Evolutionary conservation across 176 grass and related monocot genomes (phyloP), one percentile per base, ranked within the genome.

Genomic region (Miscanthus lutarioriparius): DNA sequence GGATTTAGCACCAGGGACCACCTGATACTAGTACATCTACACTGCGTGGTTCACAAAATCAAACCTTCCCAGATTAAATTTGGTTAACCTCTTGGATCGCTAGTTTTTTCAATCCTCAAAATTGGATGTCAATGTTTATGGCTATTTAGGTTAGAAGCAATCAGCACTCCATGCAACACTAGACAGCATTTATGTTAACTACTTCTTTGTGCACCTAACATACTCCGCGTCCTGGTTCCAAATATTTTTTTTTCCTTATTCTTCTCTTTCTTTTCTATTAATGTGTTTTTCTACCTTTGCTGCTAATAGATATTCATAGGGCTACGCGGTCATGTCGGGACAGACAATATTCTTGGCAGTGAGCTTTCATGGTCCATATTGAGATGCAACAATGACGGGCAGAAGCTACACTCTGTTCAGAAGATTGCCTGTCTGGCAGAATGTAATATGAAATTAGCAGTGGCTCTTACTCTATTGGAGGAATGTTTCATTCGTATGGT

Each of bases 401-500:
- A 61, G 81, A 95, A 85, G 83, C 54, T 90, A 74, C 85, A 89
- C 44, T 92, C 87, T 92, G 40, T 84, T 64, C 83, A 73, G 78
- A 95, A 85, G 70, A 91, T 98, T 77, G 83, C 89, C 51, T 66
- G 75, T 40, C 77, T 95, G 83, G 77, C 81, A 59, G 93, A 95
- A 78, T 90, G 90, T 32, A 95, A 98, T 89, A 94, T 80, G 47
- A 98, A 98, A 76, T 84, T 98, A 77, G 93, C 96, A 30, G 87
- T 98, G 77, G 91, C 91, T 82, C 86, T 95, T 69, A 95, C 87
- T 90, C 72, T 98, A 82, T 89, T 91, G 74, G 96, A 98, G 80
- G 96, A 98, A 87, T 98, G 96, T 77, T 98, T 98, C 86, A 82
- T 86, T 36, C 91, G 79, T 22, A 95, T 98, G 90, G 80, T 95